phyloP scores from a whole-genome alignment of 139 green algal species.

The Astrephomene gubernaculifera region DNA sequence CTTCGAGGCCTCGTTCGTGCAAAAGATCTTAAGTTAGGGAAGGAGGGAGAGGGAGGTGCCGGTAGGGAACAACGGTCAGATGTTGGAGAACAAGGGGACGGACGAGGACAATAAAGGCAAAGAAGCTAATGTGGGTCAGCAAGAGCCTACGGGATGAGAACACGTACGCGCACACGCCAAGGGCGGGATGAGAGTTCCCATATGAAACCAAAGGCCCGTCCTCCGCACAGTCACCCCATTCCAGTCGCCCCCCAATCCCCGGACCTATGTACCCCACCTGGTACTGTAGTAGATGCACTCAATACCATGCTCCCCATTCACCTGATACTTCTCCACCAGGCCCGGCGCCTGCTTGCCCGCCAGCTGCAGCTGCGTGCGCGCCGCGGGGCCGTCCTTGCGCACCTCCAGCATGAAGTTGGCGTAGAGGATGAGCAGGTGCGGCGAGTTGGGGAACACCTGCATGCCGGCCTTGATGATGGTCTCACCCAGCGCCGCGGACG shows the following conservation, averaged over 20 bases:
- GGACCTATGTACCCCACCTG: background rate
- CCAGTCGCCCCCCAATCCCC: too few species aligned
- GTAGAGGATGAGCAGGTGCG: slow-evolving; percentile 49
- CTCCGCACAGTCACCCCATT: too few species aligned
- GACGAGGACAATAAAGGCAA: too few species aligned
- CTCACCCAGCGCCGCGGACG: slow-evolving; percentile 34
- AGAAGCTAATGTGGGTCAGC: too few species aligned
- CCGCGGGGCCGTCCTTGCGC: slow-evolving; percentile 48
- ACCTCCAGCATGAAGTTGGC: slow-evolving; percentile 57
- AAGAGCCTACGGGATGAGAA: too few species aligned
- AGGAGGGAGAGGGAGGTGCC: background rate
- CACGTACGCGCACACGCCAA: too few species aligned
- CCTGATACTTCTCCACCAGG: slow-evolving; percentile 50
- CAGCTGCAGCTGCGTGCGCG: slow-evolving; percentile 61
- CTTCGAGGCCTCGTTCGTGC: slow-evolving; percentile 41
- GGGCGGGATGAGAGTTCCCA: too few species aligned
- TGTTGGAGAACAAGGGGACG: too few species aligned
- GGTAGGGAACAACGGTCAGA: too few species aligned
- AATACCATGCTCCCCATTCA: too few species aligned
- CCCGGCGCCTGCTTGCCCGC: slow-evolving; percentile 46
- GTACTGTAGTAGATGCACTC: too few species aligned
- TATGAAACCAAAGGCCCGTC: too few species aligned
- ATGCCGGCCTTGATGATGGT: slow-evolving; percentile 49
- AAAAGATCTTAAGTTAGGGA: slow-evolving; percentile 41
- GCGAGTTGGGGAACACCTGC: slow-evolving; percentile 39